phyloP scores from a whole-genome alignment of 2,329 filamentous ascomycete genomes.

The Apiospora phragmitis region DNA sequence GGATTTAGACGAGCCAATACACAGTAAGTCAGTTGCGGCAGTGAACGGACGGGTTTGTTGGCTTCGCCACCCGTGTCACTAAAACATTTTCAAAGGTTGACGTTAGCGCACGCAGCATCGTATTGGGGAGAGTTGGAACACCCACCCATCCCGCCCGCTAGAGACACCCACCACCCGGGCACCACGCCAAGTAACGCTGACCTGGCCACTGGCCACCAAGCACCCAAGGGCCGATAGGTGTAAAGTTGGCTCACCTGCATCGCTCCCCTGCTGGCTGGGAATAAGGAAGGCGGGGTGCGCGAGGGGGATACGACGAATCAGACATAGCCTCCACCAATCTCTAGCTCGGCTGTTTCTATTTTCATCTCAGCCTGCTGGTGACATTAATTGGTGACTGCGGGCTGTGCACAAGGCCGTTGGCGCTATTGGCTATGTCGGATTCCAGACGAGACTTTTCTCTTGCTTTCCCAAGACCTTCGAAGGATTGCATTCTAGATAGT shows the following conservation, averaged over 20 bases:
- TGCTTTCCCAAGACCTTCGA: not conserved
- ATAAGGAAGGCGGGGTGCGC: not conserved
- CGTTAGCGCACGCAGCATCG: not conserved
- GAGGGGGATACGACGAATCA: not conserved
- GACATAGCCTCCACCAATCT: not conserved
- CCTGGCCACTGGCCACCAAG: not conserved
- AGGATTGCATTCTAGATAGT: not conserved
- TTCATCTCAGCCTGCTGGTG: not conserved
- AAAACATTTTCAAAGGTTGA: conserved; percentile 1
- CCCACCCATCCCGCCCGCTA: not conserved
- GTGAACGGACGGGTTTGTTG: conserved; percentile 1
- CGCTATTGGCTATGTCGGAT: not conserved
- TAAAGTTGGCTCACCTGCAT: not conserved
- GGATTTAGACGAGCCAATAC: conserved; percentile 5
- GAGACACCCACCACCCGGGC: not conserved
- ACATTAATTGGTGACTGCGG: not conserved
- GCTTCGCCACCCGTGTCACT: conserved; percentile 6
- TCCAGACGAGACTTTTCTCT: not conserved
- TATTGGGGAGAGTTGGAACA: not conserved
- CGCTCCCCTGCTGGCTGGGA: not conserved
- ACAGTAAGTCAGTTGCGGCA: not conserved
- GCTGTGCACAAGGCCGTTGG: not conserved
- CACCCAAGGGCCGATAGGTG: not conserved
- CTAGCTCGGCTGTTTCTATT: conserved; percentile 1
- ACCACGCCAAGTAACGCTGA: too few species aligned